Percentiles rank a stretch among this genome's conserved stretches.
These are phyloP conservation scores for Fusarium luffae DNA, from an alignment of 2,329 filamentous ascomycete genomes.

Conservation along the genomic window DNA sequence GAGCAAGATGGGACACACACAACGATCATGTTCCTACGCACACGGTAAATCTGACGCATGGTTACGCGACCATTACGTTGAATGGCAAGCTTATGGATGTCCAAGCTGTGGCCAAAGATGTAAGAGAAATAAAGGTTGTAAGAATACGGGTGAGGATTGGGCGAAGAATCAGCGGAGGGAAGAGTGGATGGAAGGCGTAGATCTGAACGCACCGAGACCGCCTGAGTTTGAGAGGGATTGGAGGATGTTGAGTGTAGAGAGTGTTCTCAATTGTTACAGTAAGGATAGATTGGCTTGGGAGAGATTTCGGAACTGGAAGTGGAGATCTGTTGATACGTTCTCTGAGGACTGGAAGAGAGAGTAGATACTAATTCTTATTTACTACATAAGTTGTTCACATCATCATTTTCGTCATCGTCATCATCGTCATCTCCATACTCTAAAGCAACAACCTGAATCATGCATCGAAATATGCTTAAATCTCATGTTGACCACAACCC, in stretches of 20 bases:
- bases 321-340: slow-evolving; percentile 15
- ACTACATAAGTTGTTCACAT: neutral
- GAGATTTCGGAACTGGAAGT: slow-evolving; percentile 1
- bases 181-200: neutral
- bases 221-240: slow-evolving; percentile 16
- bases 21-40: neutral
- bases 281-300: neutral
- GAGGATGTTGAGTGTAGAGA: neutral
- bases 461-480: too few relatives aligned
- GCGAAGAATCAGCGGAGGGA: neutral
- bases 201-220: neutral
- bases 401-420: too few relatives aligned
- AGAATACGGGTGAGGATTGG: slow-evolving; percentile 2
- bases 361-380: neutral
- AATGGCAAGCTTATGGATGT: slow-evolving; percentile 2
- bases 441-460: too few relatives aligned
- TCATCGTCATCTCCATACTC: neutral
- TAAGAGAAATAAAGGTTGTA: neutral
- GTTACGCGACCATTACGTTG: neutral
- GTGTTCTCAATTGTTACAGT: neutral
- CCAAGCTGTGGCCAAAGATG: neutral
- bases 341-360: neutral
- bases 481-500: slow-evolving; percentile 47
- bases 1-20: slow-evolving; percentile 1
- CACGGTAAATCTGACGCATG: slow-evolving; percentile 6